These are phyloP conservation scores for Euphorbia pulcherrima DNA, from an alignment of 345 rosid genomes.

Conservation along the genomic window DNA sequence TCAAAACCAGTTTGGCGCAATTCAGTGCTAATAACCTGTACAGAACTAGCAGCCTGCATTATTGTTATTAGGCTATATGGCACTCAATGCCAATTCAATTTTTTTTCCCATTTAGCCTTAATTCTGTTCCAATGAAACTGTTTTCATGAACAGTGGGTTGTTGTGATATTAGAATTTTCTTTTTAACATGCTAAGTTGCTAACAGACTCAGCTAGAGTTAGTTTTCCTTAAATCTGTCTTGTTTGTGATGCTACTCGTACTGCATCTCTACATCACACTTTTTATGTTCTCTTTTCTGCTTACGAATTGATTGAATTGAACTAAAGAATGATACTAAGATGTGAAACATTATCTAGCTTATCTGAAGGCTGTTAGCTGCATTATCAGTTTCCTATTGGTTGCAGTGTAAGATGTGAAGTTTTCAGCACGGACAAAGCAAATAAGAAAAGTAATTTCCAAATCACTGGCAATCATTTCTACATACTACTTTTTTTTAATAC, in stretches of 20 bases:
- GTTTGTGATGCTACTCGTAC: not conserved
- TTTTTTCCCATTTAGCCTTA: not conserved
- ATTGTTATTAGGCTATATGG: not conserved
- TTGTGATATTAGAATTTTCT: not conserved
- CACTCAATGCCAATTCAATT: not conserved
- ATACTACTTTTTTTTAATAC: not conserved
- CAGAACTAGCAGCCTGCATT: not conserved
- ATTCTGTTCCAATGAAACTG: not conserved
- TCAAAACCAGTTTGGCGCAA: not conserved
- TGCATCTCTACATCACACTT: not conserved
- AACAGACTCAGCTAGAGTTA: not conserved
- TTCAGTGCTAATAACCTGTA: not conserved
- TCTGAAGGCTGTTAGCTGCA: not conserved
- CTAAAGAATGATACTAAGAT: not conserved
- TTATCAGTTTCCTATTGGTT: not conserved
- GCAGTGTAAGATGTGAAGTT: not conserved
- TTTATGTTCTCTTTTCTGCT: not conserved
- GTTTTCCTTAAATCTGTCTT: not conserved
- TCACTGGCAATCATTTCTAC: not conserved
- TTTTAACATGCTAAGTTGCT: not conserved
- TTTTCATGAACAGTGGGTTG: not conserved
- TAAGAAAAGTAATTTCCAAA: not conserved
- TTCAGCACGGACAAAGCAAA: not conserved
- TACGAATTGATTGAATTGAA: not conserved
- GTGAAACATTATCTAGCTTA: not conserved